Evolutionary conservation across 345 rosid species (phyloP), one percentile per base, ranked within the genome.

Genomic region (Lenwebbia sp.): DNA sequence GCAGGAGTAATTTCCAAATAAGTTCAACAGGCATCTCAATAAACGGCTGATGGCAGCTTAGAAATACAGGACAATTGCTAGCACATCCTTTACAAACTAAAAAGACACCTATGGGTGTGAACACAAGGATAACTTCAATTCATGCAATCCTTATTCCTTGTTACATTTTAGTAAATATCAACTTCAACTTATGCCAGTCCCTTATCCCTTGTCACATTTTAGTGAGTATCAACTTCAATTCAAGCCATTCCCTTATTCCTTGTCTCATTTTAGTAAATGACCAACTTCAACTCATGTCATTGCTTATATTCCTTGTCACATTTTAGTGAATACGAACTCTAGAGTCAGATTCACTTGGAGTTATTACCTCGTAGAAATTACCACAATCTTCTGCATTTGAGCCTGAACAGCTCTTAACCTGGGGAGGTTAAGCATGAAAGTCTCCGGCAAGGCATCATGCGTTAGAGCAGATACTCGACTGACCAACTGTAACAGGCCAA

Each of bases 381-480:
- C 98, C 82, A 93, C 86, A 7, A 95, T 92, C 91, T 96, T 97
- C 91, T 97, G 99, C 83, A 95, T 91, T 83, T 95, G 93, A 89
- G 92, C 92, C 90, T 97, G 99, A 60, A 91, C 91, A 89, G 88
- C 90, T 88, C 98, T 94, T 91, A 95, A 53, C 87, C 99, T 95
- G 37, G 91, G 60, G 85, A 94, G 90, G 86, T 94, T 97, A 65
- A 96, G 96, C 82, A 84, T 83, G 47, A 94, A 91, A 57, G 98
- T 96, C 89, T 97, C 99, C 0, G 99, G 99, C 74, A 94, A 76
- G 44, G 87, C 55, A 82, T 92, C 94, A 26, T 90, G 89, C 2
- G 93, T 91, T 52, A 96, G 85, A 86, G 96, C 99, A 54, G 95
- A 89, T 51, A 94, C 92, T 60, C 90, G 91, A 84, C 84, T 90